Percentiles rank a stretch among this genome's conserved stretches.
phyloP scores from a whole-genome alignment of 2,329 filamentous ascomycete species.

The Metarhizium guizhouense region DNA sequence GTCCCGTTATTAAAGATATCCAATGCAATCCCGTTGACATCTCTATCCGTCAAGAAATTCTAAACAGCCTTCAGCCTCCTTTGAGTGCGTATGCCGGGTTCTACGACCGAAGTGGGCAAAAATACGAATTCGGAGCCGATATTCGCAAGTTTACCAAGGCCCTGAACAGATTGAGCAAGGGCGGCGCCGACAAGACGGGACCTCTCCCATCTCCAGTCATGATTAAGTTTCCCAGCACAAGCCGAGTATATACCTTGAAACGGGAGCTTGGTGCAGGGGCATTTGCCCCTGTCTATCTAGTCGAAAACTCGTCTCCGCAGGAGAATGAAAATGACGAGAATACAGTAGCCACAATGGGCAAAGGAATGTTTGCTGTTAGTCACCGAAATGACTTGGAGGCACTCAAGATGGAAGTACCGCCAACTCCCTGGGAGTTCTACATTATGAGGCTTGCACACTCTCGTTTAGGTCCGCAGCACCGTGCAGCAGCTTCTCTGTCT shows the following conservation, averaged over 20 bases:
- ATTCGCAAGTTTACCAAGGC: slow-evolving; percentile 76
- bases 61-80: slow-evolving; percentile 64
- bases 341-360: slow-evolving; percentile 45
- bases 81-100: slow-evolving; percentile 71
- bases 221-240: slow-evolving; percentile 57
- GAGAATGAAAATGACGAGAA: slow-evolving; percentile 37
- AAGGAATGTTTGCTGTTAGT: slow-evolving; percentile 47
- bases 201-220: slow-evolving; percentile 51
- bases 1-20: slow-evolving; percentile 68
- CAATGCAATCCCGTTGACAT: slow-evolving; percentile 88
- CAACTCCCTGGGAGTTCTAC: slow-evolving; percentile 90
- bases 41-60: slow-evolving; percentile 62
- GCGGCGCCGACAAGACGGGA: slow-evolving; percentile 51
- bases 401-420: slow-evolving; percentile 88
- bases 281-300: slow-evolving; percentile 90
- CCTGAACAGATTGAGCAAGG: slow-evolving; percentile 45
- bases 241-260: slow-evolving; percentile 66
- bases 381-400: slow-evolving; percentile 62
- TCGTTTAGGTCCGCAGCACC: slow-evolving; percentile 61
- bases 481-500: slow-evolving; percentile 69
- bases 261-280: slow-evolving; percentile 86
- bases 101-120: slow-evolving; percentile 58
- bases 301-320: slow-evolving; percentile 58
- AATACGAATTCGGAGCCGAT: slow-evolving; percentile 59
- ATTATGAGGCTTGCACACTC: slow-evolving; percentile 78